Evolutionary conservation across 495 filamentous ascomycete genomes (phyloP), one percentile per base, ranked within the genome.

Genomic region (Sordaria brevicollis): DNA sequence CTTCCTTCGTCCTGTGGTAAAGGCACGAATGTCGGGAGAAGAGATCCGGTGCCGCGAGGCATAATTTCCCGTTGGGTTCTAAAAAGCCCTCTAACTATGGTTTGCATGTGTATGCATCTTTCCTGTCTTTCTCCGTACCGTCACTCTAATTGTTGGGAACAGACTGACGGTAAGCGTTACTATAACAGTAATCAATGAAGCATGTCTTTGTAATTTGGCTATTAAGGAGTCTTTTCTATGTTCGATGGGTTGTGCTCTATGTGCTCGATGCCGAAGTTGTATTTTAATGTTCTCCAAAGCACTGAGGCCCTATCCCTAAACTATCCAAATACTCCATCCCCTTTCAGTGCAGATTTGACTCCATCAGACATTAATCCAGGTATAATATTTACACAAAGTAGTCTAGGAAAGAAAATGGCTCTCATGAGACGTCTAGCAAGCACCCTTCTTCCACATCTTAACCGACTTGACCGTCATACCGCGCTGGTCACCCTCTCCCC

Each of bases 401-500:
- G 35, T 35, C 31, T 33, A 68, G n/a, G 36, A 33, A 31, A 34
- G n/a, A 10, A 36, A 8, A 19, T 9, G 2, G 13, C 35, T 10
- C 8, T 37, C 65, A 70, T 17, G 35, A n/a, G 9, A 25, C 7
- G 37, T 54, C 19, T 21, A 66, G 54, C 69, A 71, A 25, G 65
- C 69, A 15, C 69, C 69, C 19, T 70, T 33, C 25, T 66, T 68
- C 76, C 76, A 78, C 76, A 78, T 78, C 75, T 85, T 89, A 11
- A 90, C 89, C 68, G 80, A 86, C 71, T 86, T 83, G 69, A 91
- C 81, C 11, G 82, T 78, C 86, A 91, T 87, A 68, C 83, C 79
- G 0, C 85, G 82, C 7, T 74, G 72, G 38, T 85, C 76, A 38
- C 74, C 76, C 35, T 67, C 65, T 29, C 85, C 79, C 89, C 89